phyloP scores from a whole-genome alignment of 1,139 yeast species.

The Komagataea norvegica region DNA sequence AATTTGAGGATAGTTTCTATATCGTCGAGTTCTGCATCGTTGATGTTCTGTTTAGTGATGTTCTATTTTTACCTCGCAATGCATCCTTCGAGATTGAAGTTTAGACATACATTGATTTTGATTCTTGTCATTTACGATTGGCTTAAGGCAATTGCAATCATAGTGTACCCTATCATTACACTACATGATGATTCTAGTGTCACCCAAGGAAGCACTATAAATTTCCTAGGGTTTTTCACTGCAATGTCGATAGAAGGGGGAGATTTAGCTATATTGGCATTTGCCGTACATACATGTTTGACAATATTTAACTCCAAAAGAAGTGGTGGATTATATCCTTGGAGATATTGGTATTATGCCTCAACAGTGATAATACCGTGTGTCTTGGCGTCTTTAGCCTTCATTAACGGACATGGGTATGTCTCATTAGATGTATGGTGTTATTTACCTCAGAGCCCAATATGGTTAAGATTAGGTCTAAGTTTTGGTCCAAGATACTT shows the following conservation, averaged over 20 bases:
- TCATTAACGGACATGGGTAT: conserved; percentile 48
- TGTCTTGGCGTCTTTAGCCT: conserved; percentile 69
- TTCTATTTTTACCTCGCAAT: conserved; percentile 54
- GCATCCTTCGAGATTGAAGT: conserved; percentile 56
- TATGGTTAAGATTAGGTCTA: conserved; percentile 70
- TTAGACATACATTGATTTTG: conserved; percentile 68
- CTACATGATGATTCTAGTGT: too few relatives aligned
- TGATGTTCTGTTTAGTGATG: conserved; percentile 49
- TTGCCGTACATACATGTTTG: conserved; percentile 79
- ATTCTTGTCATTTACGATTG: conserved; percentile 68
- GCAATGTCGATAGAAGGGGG: conserved; percentile 84
- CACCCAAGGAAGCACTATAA: conserved; percentile 62
- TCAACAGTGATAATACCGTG: conserved; percentile 59
- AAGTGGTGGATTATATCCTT: conserved; percentile 68
- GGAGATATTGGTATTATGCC: conserved; percentile 55
- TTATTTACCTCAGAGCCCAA: conserved; percentile 67
- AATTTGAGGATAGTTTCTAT: conserved; percentile 42
- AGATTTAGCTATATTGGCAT: conserved; percentile 75
- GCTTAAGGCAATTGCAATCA: conserved; percentile 63
- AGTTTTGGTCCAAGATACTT: conserved; percentile 82
- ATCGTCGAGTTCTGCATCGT: conserved; percentile 52
- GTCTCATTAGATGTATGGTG: conserved; percentile 71
- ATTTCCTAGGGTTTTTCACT: conserved; percentile 80
- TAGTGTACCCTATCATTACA: conserved; percentile 56
- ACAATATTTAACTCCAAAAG: conserved; percentile 63